phyloP scores from a whole-genome alignment of 192 early-diverging fungal genomes.

The Oehlia diaphana region DNA sequence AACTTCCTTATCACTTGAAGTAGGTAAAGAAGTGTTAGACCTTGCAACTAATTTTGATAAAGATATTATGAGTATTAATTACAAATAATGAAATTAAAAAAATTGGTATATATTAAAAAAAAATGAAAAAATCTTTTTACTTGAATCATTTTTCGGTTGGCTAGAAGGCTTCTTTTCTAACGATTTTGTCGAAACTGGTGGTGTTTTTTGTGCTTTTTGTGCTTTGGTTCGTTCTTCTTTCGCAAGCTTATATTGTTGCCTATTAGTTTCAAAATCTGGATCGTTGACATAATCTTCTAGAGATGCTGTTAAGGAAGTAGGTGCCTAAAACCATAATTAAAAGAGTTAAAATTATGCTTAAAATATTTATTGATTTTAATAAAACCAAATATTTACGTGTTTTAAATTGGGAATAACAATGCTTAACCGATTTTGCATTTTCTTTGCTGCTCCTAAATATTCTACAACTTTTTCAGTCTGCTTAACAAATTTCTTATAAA shows the following conservation, averaged over 20 bases:
- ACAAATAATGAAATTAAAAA: too few species aligned
- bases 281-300: constrained; percentile 68
- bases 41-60: not conserved
- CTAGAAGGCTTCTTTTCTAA: not conserved
- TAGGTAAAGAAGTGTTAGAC: not conserved
- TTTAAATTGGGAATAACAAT: constrained; percentile 74
- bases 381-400: constrained; percentile 51
- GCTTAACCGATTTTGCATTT: constrained; percentile 51
- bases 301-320: constrained; percentile 61
- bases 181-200: not conserved
- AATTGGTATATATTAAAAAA: too few species aligned
- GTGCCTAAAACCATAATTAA: constrained; percentile 46
- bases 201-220: not conserved
- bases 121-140: not conserved
- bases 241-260: constrained; percentile 45
- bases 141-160: not conserved
- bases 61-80: too few species aligned
- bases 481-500: constrained; percentile 76
- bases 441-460: constrained; percentile 69
- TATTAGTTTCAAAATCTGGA: constrained; percentile 70
- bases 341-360: not conserved
- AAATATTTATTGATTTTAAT: not conserved
- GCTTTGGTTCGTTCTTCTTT: not conserved
- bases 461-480: constrained; percentile 70
- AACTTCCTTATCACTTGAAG: not conserved